These are phyloP conservation scores for Phytophthora litchii DNA, from an alignment of 352 stramenopile genomes.

Conservation along the genomic window DNA sequence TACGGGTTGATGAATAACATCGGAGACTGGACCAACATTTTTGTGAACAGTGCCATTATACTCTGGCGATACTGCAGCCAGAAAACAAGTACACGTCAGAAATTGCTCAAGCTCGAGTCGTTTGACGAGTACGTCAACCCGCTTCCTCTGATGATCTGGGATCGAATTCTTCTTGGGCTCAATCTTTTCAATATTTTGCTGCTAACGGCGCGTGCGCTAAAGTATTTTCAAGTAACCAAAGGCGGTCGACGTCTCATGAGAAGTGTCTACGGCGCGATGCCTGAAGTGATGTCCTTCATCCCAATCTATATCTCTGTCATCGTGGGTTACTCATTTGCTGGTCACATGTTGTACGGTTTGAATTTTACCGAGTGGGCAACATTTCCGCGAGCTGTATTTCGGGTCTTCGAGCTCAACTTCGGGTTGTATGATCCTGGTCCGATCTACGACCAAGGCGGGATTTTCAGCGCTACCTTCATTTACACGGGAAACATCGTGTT, in stretches of 20 bases:
- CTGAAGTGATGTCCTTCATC: slow-evolving; percentile 70
- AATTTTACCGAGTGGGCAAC: slow-evolving; percentile 69
- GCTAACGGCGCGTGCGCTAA: slow-evolving; percentile 63
- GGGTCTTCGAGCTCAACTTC: slow-evolving; percentile 79
- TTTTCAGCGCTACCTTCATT: slow-evolving; percentile 73
- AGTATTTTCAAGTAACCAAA: slow-evolving; percentile 78
- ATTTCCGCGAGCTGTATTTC: slow-evolving; percentile 62
- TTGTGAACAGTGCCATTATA: slow-evolving; percentile 62
- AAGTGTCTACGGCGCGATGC: slow-evolving; percentile 78
- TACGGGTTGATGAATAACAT: slow-evolving; percentile 75
- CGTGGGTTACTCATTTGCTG: slow-evolving; percentile 72
- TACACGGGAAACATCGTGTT: slow-evolving; percentile 74
- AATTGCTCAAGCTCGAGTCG: slow-evolving; percentile 50
- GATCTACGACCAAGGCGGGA: slow-evolving; percentile 68
- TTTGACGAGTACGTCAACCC: slow-evolving; percentile 71
- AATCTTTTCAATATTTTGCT: slow-evolving; percentile 75
- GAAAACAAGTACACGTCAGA: slow-evolving; percentile 34
- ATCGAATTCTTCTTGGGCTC: slow-evolving; percentile 64
- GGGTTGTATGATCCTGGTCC: slow-evolving; percentile 68
- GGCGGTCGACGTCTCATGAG: slow-evolving; percentile 64
- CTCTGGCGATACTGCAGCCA: slow-evolving; percentile 66
- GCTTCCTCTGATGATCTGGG: slow-evolving; percentile 53
- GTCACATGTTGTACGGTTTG: slow-evolving; percentile 74
- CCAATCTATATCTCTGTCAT: slow-evolving; percentile 71
- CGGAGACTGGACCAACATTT: slow-evolving; percentile 68